Evolutionary conservation across 202 grass and related monocot genomes (phyloP).

Genomic region (Carex sylvatica): DNA sequence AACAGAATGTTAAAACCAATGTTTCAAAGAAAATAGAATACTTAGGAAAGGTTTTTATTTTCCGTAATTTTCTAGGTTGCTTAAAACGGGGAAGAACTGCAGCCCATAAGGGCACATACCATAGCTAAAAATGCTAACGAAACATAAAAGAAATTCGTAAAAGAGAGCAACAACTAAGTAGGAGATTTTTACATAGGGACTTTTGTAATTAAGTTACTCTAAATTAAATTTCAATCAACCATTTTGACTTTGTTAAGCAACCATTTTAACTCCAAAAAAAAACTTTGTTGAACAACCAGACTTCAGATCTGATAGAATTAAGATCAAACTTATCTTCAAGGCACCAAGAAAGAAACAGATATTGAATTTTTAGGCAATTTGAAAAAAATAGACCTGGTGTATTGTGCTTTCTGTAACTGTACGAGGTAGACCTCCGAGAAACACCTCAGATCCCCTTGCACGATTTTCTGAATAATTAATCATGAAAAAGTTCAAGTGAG

Average conservation of each 20-base stretch:
- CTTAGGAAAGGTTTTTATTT: background rate
- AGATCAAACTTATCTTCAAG: background rate
- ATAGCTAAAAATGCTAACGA: background rate
- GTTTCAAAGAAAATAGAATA: background rate
- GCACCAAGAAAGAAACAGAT: background rate
- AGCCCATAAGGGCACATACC: background rate
- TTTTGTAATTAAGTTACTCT: background rate
- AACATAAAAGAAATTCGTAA: background rate
- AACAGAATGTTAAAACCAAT: slow-evolving; percentile 7
- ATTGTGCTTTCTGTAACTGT: slow-evolving; percentile 54
- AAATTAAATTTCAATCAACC: background rate
- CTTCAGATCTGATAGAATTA: background rate
- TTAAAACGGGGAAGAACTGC: background rate
- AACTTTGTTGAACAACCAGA: background rate
- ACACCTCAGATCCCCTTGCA: slow-evolving; percentile 57
- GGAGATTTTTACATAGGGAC: background rate
- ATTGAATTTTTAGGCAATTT: background rate
- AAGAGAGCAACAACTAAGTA: background rate
- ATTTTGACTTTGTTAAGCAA: background rate
- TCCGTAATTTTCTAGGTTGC: background rate
- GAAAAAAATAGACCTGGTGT: slow-evolving; percentile 45
- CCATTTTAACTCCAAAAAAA: background rate
- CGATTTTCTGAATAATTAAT: slow-evolving; percentile 34
- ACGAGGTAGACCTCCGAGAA: slow-evolving; percentile 65
- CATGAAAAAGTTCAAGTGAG: background rate